Evolutionary conservation across 305 asterid genomes (phyloP), one percentile per base, ranked within the genome.

Genomic region (Solanum hybrid): DNA sequence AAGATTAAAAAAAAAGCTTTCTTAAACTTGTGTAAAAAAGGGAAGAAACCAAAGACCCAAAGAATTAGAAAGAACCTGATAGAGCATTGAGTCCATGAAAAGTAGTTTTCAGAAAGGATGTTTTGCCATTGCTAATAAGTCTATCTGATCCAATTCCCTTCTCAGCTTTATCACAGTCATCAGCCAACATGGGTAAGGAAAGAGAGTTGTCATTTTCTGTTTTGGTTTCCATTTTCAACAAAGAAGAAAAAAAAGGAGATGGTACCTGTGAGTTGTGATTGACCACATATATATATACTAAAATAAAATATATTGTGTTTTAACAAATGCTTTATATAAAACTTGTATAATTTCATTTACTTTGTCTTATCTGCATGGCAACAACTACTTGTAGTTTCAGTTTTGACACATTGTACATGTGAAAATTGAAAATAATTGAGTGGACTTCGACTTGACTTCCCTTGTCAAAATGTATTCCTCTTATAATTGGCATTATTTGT

Each of bases 11-110:
- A 56, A 56, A 60, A 22, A 34, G 1, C 9, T 22, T 22, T 15
- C 22, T 51, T 15, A 6, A 51, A 51, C 66, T 51, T 51, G 22
- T 15, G 66, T 15, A 14, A 14, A 56, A n/a, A n/a, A n/a, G 14
- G 7, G 27, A 38, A 19, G 24, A 27, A 79, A 36, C 14, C 5
- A 6, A 24, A 38, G 27, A 79, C 24, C 15, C 5, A 6, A 13
- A 38, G 15, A 38, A 37, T 34, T 34, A 24, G 8, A 15, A 42
- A 42, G 26, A 40, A 93, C 94, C 95, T 89, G 92, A 88, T 4
- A 91, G 88, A 69, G 95, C 92, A 81, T 93, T 93, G 31, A 94
- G 71, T 13, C 93, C 92, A n/a, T 92, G 90, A 90, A 91, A 94
- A 88, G 82, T 79, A 0, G 94, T 93, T 69, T 91, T 89, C 60